Evolutionary conservation across 2,329 filamentous ascomycete species (phyloP).

Genomic region (Hypoxylon sp.): DNA sequence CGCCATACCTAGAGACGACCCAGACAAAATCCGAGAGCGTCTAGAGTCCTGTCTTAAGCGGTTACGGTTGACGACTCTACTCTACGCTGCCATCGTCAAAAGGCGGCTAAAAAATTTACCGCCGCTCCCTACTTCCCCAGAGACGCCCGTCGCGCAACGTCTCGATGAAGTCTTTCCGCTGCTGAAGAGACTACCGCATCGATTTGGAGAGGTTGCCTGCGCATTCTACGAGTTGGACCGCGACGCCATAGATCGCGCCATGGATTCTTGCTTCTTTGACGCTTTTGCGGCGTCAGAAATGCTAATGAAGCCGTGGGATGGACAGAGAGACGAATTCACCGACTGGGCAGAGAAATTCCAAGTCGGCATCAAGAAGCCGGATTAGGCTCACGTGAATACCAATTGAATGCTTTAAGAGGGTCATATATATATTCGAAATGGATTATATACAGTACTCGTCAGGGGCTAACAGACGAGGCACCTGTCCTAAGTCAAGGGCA

Average conservation of each 20-base stretch:
- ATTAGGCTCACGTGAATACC: slow-evolving; percentile 36
- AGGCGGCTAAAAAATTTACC: slow-evolving; percentile 73
- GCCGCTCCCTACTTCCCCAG: slow-evolving; percentile 53
- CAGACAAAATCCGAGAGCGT: slow-evolving; percentile 72
- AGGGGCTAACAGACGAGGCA: neutral
- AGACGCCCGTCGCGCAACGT: slow-evolving; percentile 54
- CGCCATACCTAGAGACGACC: slow-evolving; percentile 73
- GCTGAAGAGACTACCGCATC: slow-evolving; percentile 72
- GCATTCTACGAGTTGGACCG: slow-evolving; percentile 79
- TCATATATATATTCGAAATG: slow-evolving; percentile 19
- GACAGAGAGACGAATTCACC: slow-evolving; percentile 79
- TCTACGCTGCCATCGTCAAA: slow-evolving; percentile 78
- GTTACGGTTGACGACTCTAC: slow-evolving; percentile 73
- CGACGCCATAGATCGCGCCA: slow-evolving; percentile 66
- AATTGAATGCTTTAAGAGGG: slow-evolving; percentile 2
- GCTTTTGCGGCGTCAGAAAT: slow-evolving; percentile 69
- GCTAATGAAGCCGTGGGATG: slow-evolving; percentile 71
- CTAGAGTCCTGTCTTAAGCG: slow-evolving; percentile 74
- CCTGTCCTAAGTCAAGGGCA: neutral
- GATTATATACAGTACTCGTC: slow-evolving; percentile 9
- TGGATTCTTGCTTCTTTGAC: slow-evolving; percentile 71
- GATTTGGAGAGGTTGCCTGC: slow-evolving; percentile 76
- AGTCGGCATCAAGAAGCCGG: slow-evolving; percentile 62
- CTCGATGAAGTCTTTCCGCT: slow-evolving; percentile 69
- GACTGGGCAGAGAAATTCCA: slow-evolving; percentile 76